Evolutionary conservation across 257 asterid genomes (phyloP).

Genomic region (Solanum raphanifolium): DNA sequence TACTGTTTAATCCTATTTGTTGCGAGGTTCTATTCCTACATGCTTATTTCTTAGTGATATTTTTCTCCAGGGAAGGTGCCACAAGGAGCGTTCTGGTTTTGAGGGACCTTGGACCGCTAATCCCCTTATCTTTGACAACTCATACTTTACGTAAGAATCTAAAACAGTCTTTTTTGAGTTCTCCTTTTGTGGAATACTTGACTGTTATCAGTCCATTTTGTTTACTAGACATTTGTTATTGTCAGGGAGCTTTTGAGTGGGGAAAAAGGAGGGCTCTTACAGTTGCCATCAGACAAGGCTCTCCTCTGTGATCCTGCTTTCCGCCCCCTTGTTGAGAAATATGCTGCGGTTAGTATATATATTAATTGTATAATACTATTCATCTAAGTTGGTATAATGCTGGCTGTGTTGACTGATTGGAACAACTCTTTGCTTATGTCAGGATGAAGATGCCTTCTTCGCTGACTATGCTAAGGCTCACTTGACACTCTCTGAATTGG

Average conservation of each 20-base stretch:
- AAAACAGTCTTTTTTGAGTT: background rate
- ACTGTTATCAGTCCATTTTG: background rate
- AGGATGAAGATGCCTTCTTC: conserved; percentile 89
- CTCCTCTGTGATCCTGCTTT: conserved; percentile 56
- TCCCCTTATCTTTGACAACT: conserved; percentile 72
- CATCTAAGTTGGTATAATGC: background rate
- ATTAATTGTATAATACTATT: background rate
- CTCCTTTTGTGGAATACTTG: background rate
- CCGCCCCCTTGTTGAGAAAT: conserved; percentile 70
- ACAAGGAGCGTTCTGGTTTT: conserved; percentile 83
- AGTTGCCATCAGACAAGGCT: conserved; percentile 73
- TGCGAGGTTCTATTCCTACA: background rate
- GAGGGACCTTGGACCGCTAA: conserved; percentile 86
- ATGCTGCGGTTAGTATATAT: conserved; percentile 40
- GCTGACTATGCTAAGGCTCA: conserved; percentile 73
- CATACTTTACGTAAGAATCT: conserved; percentile 53
- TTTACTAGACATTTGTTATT: background rate
- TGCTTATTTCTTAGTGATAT: background rate
- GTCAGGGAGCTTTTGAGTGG: conserved; percentile 69
- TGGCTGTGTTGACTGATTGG: background rate
- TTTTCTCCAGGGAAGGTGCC: conserved; percentile 63
- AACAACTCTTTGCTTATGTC: background rate
- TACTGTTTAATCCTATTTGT: background rate
- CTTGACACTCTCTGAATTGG: conserved; percentile 68
- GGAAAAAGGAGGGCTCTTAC: conserved; percentile 63